Percentiles rank a stretch among this genome's conserved stretches.
Evolutionary conservation across 257 asterid genomes (phyloP).

Genomic region (Solanum stenotomum): DNA sequence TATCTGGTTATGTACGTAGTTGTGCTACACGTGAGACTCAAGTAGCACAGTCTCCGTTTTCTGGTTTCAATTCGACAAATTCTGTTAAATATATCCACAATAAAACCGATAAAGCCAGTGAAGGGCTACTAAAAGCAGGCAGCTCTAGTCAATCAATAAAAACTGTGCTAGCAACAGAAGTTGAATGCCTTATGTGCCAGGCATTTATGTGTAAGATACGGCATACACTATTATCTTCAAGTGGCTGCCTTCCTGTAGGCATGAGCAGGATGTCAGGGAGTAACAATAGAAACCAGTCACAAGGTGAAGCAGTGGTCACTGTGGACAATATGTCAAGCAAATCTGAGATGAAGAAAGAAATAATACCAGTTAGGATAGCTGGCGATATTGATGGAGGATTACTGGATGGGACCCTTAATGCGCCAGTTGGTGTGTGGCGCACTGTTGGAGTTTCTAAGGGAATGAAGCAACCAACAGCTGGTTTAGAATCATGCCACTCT

Average conservation of each 20-base stretch:
- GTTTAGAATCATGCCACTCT: slow-evolving; percentile 60
- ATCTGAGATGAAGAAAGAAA: slow-evolving; percentile 78
- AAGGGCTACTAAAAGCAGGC: slow-evolving; percentile 42
- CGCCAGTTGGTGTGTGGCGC: slow-evolving; percentile 99
- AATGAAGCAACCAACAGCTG: slow-evolving; percentile 44
- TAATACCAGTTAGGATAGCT: slow-evolving; percentile 76
- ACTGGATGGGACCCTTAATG: slow-evolving; percentile 64
- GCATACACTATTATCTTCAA: slow-evolving; percentile 57
- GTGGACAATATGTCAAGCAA: slow-evolving; percentile 49
- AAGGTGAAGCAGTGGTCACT: slow-evolving; percentile 56
- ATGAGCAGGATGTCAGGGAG: slow-evolving; percentile 53
- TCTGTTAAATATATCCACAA: slow-evolving; percentile 29
- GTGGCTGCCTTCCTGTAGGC: slow-evolving; percentile 34
- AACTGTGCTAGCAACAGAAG: slow-evolving; percentile 74
- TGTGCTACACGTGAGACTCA: slow-evolving; percentile 35
- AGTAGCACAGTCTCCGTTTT: slow-evolving; percentile 36
- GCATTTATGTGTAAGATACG: slow-evolving; percentile 92
- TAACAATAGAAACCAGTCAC: slow-evolving; percentile 39
- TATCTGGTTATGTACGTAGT: slow-evolving; percentile 21
- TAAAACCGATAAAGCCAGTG: slow-evolving; percentile 36
- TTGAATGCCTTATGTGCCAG: slow-evolving; percentile 86
- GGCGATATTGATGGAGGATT: slow-evolving; percentile 88
- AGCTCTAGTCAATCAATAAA: slow-evolving; percentile 47
- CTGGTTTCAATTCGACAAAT: slow-evolving; percentile 36
- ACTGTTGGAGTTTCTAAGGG: slow-evolving; percentile 74